These are phyloP conservation scores for Sporothrix brasiliensis DNA, from an alignment of 2,329 filamentous ascomycete species.

Conservation along the genomic window DNA sequence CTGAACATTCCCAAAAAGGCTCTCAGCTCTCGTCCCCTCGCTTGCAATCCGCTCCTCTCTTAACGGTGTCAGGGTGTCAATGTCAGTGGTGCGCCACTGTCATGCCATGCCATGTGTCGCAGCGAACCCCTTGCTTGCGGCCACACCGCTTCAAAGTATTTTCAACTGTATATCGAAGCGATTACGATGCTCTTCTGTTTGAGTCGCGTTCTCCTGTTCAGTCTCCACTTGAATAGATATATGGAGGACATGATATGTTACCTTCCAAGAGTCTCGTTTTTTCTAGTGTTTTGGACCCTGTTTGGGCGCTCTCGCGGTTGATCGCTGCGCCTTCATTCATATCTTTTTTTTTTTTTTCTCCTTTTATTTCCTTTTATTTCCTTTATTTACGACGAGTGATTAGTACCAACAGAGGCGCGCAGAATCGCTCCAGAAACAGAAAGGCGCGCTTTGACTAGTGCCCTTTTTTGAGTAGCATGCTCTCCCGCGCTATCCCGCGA, in stretches of 20 bases:
- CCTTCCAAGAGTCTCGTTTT: not conserved
- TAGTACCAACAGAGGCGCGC: constrained; percentile 25
- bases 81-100: constrained; percentile 1
- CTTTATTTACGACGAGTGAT: not conserved
- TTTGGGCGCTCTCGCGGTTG: not conserved
- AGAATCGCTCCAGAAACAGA: constrained; percentile 28
- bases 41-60: not conserved
- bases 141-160: not conserved
- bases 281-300: too few relatives aligned
- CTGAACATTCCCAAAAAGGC: not conserved
- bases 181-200: too few relatives aligned
- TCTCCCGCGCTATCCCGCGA: not conserved
- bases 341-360: not conserved
- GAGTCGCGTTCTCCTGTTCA: too few relatives aligned
- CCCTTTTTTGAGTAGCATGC: not conserved
- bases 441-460: constrained; percentile 3
- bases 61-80: not conserved
- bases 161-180: too few relatives aligned
- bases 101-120: constrained; percentile 6
- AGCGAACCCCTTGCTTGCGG: not conserved
- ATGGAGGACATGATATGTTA: not conserved
- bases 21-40: not conserved
- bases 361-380: not conserved
- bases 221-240: not conserved
- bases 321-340: not conserved